These are phyloP conservation scores for Microcera coccophila DNA, from an alignment of 2,329 filamentous ascomycete genomes.

Conservation along the genomic window DNA sequence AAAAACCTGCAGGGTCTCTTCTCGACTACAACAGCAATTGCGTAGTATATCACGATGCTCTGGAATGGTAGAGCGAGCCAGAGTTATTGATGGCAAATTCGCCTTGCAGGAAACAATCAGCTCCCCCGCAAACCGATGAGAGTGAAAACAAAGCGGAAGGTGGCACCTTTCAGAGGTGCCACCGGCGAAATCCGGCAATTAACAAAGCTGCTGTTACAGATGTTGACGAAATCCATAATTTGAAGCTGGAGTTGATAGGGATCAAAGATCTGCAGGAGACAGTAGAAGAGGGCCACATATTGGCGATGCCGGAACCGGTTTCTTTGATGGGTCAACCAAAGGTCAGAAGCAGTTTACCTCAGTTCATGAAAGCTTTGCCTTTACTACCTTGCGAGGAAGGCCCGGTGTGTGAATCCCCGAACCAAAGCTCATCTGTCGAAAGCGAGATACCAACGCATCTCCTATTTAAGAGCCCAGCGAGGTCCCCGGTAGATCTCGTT, in stretches of 20 bases:
- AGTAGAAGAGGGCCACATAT: no score
- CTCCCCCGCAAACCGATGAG: not conserved
- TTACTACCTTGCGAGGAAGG: slow-evolving; percentile 36
- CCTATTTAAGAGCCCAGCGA: slow-evolving; percentile 12
- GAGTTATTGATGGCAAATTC: no score
- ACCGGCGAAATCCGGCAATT: slow-evolving; percentile 27
- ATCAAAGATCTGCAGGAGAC: no score
- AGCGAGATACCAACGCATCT: slow-evolving; percentile 8
- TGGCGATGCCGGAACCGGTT: slow-evolving; percentile 48
- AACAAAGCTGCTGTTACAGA: no score
- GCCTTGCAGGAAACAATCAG: no score
- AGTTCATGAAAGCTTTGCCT: slow-evolving; percentile 51
- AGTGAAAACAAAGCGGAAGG: not conserved
- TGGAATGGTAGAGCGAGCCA: no score
- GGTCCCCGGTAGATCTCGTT: slow-evolving; percentile 4
- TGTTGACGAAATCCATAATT: no score
- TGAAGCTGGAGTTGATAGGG: no score
- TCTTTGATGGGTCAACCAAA: slow-evolving; percentile 44
- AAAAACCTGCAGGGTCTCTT: slow-evolving; percentile 23
- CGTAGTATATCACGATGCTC: no score
- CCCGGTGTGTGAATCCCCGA: slow-evolving; percentile 1
- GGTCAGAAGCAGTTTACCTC: slow-evolving; percentile 48
- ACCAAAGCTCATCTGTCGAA: slow-evolving; percentile 3
- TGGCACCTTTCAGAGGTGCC: slow-evolving; percentile 11
- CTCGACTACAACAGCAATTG: no score